These are phyloP conservation scores for Diaporthe ampelina DNA, from an alignment of 2,329 filamentous ascomycete genomes.

Conservation along the genomic window DNA sequence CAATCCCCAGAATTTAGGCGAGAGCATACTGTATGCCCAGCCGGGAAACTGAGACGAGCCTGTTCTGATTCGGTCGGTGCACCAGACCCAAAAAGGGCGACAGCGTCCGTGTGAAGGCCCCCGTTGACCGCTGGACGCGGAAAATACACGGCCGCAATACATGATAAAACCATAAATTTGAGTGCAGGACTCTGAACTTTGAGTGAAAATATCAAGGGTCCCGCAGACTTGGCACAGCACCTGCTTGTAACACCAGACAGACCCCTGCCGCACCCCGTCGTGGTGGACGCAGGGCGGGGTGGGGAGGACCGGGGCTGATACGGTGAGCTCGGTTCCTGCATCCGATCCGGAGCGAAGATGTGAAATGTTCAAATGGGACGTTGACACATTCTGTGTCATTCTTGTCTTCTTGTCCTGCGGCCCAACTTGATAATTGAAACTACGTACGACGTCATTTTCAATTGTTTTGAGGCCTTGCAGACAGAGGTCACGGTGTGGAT, in stretches of 20 bases:
- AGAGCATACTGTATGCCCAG: constrained; percentile 5
- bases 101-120: neutral
- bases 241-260: neutral
- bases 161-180: neutral
- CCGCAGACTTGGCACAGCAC: constrained; percentile 11
- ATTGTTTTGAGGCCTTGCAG: neutral
- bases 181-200: neutral
- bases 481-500: neutral
- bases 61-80: neutral
- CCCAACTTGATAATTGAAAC: neutral
- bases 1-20: neutral
- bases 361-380: neutral
- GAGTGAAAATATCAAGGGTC: neutral
- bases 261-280: neutral
- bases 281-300: too few relatives aligned
- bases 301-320: neutral
- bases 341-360: neutral
- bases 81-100: neutral
- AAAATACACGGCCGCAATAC: neutral
- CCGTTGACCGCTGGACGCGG: neutral
- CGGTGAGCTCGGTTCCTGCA: constrained; percentile 25
- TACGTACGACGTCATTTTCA: neutral
- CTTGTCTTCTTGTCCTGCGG: neutral
- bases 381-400: neutral
- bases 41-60: neutral